phyloP scores from a whole-genome alignment of 2,329 filamentous ascomycete genomes.

The Exophiala dermatitidis region DNA sequence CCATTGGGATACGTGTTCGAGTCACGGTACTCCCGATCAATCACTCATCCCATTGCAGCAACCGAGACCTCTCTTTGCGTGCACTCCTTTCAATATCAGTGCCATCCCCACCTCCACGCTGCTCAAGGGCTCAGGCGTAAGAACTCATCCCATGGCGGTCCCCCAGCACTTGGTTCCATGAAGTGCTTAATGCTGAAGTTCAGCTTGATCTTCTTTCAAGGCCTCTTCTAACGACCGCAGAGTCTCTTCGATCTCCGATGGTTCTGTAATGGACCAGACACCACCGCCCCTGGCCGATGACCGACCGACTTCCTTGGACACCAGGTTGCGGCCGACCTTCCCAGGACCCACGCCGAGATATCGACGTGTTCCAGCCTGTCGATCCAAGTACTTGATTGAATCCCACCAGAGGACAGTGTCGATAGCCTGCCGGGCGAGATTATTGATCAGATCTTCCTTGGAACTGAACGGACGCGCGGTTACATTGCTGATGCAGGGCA shows the following conservation, averaged over 20 bases:
- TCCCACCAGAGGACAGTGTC: slow-evolving; percentile 95
- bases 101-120: too few species aligned
- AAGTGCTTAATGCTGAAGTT: background rate
- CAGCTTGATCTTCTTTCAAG: slow-evolving; percentile 14
- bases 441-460: slow-evolving; percentile 66
- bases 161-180: background rate
- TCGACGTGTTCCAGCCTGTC: slow-evolving; percentile 69
- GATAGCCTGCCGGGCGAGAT: slow-evolving; percentile 73
- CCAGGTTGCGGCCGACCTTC: slow-evolving; percentile 85
- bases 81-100: too few species aligned
- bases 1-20: too few species aligned
- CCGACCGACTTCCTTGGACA: slow-evolving; percentile 86
- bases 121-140: too few species aligned
- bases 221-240: slow-evolving; percentile 24
- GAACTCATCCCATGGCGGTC: too few species aligned
- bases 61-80: too few species aligned
- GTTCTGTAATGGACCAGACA: slow-evolving; percentile 84
- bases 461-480: slow-evolving; percentile 69
- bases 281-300: slow-evolving; percentile 79
- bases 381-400: slow-evolving; percentile 80
- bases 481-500: slow-evolving; percentile 82
- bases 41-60: too few species aligned
- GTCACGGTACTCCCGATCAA: too few species aligned
- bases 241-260: slow-evolving; percentile 57
- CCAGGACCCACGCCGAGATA: slow-evolving; percentile 93